Conservation (phyloP, 306 rosid genomes). For the Cotoneaster glaucophyllus region DNA sequence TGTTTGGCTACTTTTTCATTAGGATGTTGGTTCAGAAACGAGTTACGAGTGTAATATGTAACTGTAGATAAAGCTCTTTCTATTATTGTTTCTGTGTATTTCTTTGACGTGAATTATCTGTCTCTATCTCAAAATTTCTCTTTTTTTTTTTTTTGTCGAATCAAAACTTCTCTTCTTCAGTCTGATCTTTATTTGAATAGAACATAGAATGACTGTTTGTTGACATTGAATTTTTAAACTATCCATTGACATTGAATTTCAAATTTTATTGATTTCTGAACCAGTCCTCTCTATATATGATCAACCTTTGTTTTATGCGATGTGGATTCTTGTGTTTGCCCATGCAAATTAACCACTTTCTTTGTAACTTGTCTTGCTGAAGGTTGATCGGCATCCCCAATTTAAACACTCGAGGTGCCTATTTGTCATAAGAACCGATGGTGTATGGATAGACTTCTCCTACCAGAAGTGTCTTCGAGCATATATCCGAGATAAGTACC, state of each 20-base stretch:
- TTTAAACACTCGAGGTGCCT: constrained; percentile 69
- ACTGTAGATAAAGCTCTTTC: background rate
- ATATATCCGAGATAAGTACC: constrained; percentile 68
- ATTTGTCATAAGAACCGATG: constrained; percentile 81
- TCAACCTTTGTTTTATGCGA: background rate
- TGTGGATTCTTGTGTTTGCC: background rate
- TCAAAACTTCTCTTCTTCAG: background rate
- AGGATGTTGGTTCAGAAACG: background rate
- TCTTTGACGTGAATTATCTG: background rate
- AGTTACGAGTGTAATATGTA: background rate
- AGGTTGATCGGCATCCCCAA: constrained; percentile 93
- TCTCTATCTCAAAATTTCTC: background rate
- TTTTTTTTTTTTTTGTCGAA: no score
- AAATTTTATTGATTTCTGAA: background rate
- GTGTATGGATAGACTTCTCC: constrained; percentile 86
- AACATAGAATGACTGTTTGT: background rate
- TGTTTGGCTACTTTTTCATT: no score
- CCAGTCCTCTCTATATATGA: background rate
- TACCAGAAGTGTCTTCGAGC: constrained; percentile 80
- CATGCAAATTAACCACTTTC: background rate
- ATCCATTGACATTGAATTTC: background rate
- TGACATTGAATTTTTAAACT: background rate
- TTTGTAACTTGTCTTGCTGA: constrained; percentile 27
- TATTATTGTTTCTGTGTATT: background rate
- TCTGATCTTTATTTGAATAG: background rate